Conservation (phyloP, 805 yeast genomes). For the Candida stauntonica region DNA sequence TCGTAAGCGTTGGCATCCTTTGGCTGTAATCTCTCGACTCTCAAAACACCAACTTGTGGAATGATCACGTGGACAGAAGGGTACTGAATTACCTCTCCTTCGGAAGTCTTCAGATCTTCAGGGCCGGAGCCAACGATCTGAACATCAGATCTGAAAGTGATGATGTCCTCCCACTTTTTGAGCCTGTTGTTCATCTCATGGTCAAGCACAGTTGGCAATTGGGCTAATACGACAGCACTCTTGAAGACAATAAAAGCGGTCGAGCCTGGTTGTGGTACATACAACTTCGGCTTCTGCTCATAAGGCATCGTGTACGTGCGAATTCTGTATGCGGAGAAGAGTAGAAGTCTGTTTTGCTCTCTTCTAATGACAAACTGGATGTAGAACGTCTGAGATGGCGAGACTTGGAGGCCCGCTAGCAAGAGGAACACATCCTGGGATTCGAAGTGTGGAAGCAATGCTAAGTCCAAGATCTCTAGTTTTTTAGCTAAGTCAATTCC, state of each 20-base stretch:
- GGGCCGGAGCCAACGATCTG: slow-evolving; percentile 56
- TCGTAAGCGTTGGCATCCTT: slow-evolving; percentile 19
- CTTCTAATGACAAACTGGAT: slow-evolving; percentile 52
- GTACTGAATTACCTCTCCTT: slow-evolving; percentile 27
- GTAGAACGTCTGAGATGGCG: slow-evolving; percentile 32
- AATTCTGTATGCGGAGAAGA: slow-evolving; percentile 63
- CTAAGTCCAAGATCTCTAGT: slow-evolving; percentile 59
- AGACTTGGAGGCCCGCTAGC: slow-evolving; percentile 34
- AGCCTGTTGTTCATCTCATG: slow-evolving; percentile 29
- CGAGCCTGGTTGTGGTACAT: slow-evolving; percentile 51
- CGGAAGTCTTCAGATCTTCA: slow-evolving; percentile 34
- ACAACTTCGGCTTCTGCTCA: slow-evolving; percentile 42
- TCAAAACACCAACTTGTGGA: slow-evolving; percentile 54
- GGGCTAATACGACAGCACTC: slow-evolving; percentile 62
- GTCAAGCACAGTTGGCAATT: slow-evolving; percentile 40
- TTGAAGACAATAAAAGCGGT: slow-evolving; percentile 60
- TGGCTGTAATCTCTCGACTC: slow-evolving; percentile 43
- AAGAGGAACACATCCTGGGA: slow-evolving; percentile 42
- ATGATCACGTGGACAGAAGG: slow-evolving; percentile 49
- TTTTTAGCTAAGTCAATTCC: slow-evolving; percentile 34
- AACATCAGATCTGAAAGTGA: slow-evolving; percentile 51
- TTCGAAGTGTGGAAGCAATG: slow-evolving; percentile 38
- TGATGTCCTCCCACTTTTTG: slow-evolving; percentile 79
- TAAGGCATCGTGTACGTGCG: slow-evolving; percentile 40
- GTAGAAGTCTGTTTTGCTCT: slow-evolving; percentile 45